Evolutionary conservation across 75 land plant species (phyloP).

Genomic region (Picea glauca): DNA sequence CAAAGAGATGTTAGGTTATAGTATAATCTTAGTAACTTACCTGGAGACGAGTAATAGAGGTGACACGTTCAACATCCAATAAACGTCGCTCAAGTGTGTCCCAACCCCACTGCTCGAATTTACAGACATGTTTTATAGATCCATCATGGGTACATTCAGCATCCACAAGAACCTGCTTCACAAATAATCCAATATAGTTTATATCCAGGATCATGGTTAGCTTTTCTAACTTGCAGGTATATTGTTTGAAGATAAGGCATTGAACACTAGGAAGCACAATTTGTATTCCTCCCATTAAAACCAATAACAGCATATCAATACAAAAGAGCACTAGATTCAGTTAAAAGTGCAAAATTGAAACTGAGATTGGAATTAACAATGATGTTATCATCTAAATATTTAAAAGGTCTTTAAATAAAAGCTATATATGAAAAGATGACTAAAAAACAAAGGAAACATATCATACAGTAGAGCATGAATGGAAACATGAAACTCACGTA

Average conservation of each 20-base stretch:
- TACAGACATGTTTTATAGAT: conserved; percentile 85
- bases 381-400: background rate
- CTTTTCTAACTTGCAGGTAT: background rate
- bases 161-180: conserved; percentile 86
- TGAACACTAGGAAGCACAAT: background rate
- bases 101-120: conserved; percentile 98
- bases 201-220: background rate
- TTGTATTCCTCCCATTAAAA: background rate
- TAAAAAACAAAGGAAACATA: background rate
- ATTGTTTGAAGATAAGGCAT: background rate
- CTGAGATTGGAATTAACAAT: background rate
- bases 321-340: background rate
- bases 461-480: background rate
- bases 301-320: background rate
- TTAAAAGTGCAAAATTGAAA: background rate
- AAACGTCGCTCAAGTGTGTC: conserved; percentile 80
- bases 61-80: conserved; percentile 71
- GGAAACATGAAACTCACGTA: background rate
- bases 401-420: background rate
- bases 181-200: background rate
- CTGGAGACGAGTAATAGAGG: conserved; percentile 75
- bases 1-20: no score
- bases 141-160: conserved; percentile 99
- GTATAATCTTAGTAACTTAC: conserved; percentile 15
- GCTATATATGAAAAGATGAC: background rate